phyloP scores from a whole-genome alignment of 768 basidiomycete genomes.

The Suillus subaureus region DNA sequence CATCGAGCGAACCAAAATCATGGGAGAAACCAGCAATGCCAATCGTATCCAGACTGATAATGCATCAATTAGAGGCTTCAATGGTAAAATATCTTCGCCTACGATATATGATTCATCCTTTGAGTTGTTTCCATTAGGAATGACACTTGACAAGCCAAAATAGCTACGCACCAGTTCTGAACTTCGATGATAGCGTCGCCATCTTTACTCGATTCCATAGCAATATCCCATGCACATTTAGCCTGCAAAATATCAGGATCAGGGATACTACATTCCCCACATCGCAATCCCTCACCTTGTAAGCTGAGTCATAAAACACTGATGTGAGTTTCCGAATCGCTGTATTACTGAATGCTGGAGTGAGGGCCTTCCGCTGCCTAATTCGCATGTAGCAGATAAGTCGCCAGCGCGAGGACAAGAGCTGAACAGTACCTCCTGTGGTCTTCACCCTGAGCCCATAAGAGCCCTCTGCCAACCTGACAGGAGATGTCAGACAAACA shows the following conservation, averaged over 20 bases:
- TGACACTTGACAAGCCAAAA: neutral
- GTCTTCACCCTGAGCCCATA: slow-evolving; percentile 39
- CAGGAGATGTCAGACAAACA: neutral
- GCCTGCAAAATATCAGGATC: slow-evolving; percentile 18
- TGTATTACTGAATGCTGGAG: slow-evolving; percentile 44
- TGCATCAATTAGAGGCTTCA: no score
- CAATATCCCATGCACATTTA: slow-evolving; percentile 34
- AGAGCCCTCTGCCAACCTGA: slow-evolving; percentile 33
- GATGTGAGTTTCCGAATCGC: slow-evolving; percentile 39
- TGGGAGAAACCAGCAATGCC: no score
- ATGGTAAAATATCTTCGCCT: slow-evolving; percentile 8
- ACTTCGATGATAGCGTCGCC: slow-evolving; percentile 45
- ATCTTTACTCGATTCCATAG: slow-evolving; percentile 24
- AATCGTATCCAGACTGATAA: no score
- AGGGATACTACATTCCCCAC: neutral
- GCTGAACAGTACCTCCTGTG: slow-evolving; percentile 41
- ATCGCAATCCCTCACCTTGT: slow-evolving; percentile 35
- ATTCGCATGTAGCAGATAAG: neutral
- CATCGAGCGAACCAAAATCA: no score
- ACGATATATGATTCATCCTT: slow-evolving; percentile 52
- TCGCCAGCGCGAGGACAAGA: slow-evolving; percentile 23
- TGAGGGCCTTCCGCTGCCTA: slow-evolving; percentile 40
- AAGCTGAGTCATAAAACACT: slow-evolving; percentile 44
- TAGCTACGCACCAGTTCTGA: slow-evolving; percentile 42
- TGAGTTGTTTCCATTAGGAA: neutral